A percentile compares a stretch with the other conserved stretches of the same genome.
Conservation (phyloP, 176 grass and related monocot genomes). For the Otatea glauca region DNA sequence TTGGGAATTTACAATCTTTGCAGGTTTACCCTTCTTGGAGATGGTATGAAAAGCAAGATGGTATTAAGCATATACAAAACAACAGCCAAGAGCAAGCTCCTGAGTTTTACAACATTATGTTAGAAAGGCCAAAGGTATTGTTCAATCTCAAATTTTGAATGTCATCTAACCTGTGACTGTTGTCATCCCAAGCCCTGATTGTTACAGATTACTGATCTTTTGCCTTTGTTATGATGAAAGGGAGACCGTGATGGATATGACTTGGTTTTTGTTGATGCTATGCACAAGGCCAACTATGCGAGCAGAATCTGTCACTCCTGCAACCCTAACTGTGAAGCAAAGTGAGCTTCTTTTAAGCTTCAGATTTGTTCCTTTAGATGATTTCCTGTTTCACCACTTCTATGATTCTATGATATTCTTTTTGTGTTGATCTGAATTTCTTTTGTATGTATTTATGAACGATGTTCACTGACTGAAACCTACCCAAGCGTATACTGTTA, state of each 20-base stretch:
- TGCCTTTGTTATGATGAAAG: constrained; percentile 56
- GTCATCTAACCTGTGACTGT: constrained; percentile 31
- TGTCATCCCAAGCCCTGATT: constrained; percentile 11
- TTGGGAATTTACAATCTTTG: constrained; percentile 40
- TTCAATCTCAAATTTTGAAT: constrained; percentile 7
- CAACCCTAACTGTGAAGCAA: constrained; percentile 97
- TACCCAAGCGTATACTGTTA: constrained; percentile 1
- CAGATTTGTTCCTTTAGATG: constrained; percentile 26
- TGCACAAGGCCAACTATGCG: constrained; percentile 99
- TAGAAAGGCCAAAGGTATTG: constrained; percentile 94
- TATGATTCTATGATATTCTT: constrained; percentile 26
- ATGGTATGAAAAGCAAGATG: constrained; percentile 99
- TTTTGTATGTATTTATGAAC: constrained; percentile 24
- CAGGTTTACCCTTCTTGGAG: constrained; percentile 99
- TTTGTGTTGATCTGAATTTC: constrained; percentile 44
- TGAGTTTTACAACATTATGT: constrained; percentile 98
- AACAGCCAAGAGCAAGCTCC: constrained; percentile 93
- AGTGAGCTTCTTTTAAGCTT: constrained; percentile 60
- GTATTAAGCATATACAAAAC: constrained; percentile 91
- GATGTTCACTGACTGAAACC: background rate
- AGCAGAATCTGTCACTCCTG: constrained; percentile 99
- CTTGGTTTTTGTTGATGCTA: constrained; percentile 97
- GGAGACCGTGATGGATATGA: constrained; percentile 97
- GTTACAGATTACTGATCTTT: constrained; percentile 46
- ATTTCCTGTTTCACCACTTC: constrained; percentile 23